Evolutionary conservation across 2,329 filamentous ascomycete genomes (phyloP).

Genomic region (Fusarium illudens): DNA sequence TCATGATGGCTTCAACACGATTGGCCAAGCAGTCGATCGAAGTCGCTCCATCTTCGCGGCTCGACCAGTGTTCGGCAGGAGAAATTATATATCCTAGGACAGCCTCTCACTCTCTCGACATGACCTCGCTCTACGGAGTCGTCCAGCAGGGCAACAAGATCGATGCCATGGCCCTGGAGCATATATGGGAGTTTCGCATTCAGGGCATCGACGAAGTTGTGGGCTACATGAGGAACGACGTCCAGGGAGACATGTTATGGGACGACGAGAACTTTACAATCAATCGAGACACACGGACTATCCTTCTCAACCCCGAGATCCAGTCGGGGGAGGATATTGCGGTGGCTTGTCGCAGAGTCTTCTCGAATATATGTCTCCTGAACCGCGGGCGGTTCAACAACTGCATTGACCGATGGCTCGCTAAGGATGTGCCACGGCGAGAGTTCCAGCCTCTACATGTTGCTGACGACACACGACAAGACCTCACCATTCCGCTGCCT

Average conservation of each 20-base stretch:
- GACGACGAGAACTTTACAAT: slow-evolving; percentile 13
- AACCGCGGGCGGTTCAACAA: slow-evolving; percentile 41
- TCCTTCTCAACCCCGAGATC: slow-evolving; percentile 37
- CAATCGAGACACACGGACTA: slow-evolving; percentile 8
- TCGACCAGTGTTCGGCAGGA: slow-evolving; percentile 7
- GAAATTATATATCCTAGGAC: slow-evolving; percentile 3
- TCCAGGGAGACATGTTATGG: slow-evolving; percentile 27
- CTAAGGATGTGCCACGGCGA: slow-evolving; percentile 18
- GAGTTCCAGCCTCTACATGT: slow-evolving; percentile 45
- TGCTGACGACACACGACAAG: slow-evolving; percentile 24
- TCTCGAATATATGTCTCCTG: slow-evolving; percentile 38
- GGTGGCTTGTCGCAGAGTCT: slow-evolving; percentile 22
- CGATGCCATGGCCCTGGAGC: neutral
- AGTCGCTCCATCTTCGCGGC: slow-evolving; percentile 10
- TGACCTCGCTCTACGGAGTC: slow-evolving; percentile 26
- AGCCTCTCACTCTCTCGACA: slow-evolving; percentile 6
- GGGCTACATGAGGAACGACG: slow-evolving; percentile 28
- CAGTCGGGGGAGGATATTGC: slow-evolving; percentile 22
- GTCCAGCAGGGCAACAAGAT: slow-evolving; percentile 35
- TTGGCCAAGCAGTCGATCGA: slow-evolving; percentile 21
- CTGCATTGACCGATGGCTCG: slow-evolving; percentile 41
- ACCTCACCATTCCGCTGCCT: slow-evolving; percentile 45
- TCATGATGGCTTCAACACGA: slow-evolving; percentile 24
- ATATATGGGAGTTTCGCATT: slow-evolving; percentile 31
- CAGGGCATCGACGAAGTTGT: slow-evolving; percentile 30